Percentiles rank a stretch among this genome's conserved stretches.
Evolutionary conservation across 75 land plant species (phyloP).

Genomic region (Isoetes taiwanensis): DNA sequence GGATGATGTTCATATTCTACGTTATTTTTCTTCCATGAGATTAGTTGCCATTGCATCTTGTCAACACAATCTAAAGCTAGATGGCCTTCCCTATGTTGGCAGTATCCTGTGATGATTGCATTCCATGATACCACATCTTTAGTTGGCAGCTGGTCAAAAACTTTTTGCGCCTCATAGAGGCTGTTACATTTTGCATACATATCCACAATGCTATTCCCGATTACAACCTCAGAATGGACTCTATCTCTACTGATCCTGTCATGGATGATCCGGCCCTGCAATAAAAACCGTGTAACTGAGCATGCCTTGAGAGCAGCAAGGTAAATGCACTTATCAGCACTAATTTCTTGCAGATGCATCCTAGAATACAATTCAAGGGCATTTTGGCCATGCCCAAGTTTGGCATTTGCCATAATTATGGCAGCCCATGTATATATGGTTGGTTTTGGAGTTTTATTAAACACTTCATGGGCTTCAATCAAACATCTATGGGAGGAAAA

Average conservation of each 20-base stretch:
- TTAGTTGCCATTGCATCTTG: no score
- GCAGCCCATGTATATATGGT: slow-evolving; percentile 15
- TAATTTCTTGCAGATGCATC: slow-evolving; percentile 18
- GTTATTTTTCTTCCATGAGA: no score
- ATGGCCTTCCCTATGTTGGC: slow-evolving; percentile 12
- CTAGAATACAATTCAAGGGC: slow-evolving; percentile 21
- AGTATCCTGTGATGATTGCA: slow-evolving; percentile 17
- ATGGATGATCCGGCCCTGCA: slow-evolving; percentile 52
- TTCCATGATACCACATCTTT: slow-evolving; percentile 20
- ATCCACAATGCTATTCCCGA: slow-evolving; percentile 24
- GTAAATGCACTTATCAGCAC: slow-evolving; percentile 33
- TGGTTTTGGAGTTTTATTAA: slow-evolving; percentile 9
- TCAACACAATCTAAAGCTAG: slow-evolving; percentile 11
- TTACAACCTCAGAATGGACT: slow-evolving; percentile 15
- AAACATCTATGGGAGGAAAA: no score
- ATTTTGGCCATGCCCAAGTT: slow-evolving; percentile 18
- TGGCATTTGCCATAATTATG: slow-evolving; percentile 10
- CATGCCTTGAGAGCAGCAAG: slow-evolving; percentile 32
- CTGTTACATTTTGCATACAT: slow-evolving; percentile 33
- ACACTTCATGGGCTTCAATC: slow-evolving; percentile 11
- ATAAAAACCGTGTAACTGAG: slow-evolving; percentile 30
- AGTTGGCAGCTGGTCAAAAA: slow-evolving; percentile 16
- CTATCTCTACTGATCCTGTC: slow-evolving; percentile 30
- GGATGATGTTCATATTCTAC: slow-evolving; percentile 2
- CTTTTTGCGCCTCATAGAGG: slow-evolving; percentile 16